Evolutionary conservation across 345 rosid genomes (phyloP).

Genomic region (Euphorbia tirucalli): DNA sequence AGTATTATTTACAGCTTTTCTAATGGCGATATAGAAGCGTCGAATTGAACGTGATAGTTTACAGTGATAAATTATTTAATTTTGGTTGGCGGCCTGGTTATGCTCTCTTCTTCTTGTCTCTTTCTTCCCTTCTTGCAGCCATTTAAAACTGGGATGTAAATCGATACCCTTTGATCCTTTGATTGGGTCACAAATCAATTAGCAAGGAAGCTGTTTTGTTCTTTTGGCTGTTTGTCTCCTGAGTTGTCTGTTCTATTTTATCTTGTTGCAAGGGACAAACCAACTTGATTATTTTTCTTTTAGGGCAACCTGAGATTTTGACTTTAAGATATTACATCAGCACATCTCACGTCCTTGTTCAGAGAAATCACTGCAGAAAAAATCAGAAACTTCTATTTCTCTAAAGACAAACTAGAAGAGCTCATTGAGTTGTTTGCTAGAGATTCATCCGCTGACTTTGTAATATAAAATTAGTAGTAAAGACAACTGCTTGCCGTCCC

Average conservation of each 20-base stretch:
- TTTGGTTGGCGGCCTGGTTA: not conserved
- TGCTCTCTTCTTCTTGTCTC: not conserved
- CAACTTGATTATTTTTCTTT: slow-evolving; percentile 2
- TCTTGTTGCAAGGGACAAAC: not conserved
- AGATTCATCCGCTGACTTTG: slow-evolving; percentile 19
- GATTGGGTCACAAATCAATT: slow-evolving; percentile 7
- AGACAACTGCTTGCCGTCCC: slow-evolving; percentile 33
- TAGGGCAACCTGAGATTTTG: not conserved
- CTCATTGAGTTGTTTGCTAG: slow-evolving; percentile 16
- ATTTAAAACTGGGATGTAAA: not conserved
- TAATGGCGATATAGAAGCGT: not conserved
- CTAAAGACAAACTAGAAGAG: slow-evolving; percentile 1
- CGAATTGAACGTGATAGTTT: not conserved
- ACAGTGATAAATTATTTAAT: not conserved
- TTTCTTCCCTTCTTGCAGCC: slow-evolving; percentile 4
- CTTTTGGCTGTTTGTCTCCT: not conserved
- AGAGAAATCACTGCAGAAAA: not conserved
- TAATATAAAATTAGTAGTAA: slow-evolving; percentile 12
- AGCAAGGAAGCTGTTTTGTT: not conserved
- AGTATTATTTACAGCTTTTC: no score
- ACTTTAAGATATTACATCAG: not conserved
- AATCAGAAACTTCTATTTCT: slow-evolving; percentile 4
- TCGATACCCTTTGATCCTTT: slow-evolving; percentile 2
- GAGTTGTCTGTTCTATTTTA: not conserved
- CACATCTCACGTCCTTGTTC: slow-evolving; percentile 1